Conservation (phyloP, 805 yeast genomes). For the Komagataella mondaviorum region DNA sequence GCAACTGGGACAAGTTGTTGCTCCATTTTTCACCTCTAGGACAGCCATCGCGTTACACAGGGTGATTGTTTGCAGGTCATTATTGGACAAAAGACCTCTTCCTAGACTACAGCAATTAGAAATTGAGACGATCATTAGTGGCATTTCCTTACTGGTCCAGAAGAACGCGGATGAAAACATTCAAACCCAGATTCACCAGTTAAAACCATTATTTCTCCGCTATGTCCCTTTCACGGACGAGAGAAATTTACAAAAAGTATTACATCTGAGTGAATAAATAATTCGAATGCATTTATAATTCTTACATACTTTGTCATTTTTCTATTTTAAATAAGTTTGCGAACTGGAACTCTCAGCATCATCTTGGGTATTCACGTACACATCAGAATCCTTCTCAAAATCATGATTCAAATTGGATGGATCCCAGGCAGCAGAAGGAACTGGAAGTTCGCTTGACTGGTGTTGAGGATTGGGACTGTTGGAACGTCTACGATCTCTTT, state of each 20-base stretch:
- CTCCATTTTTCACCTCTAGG: constrained; percentile 42
- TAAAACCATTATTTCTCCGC: background rate
- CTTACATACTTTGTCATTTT: background rate
- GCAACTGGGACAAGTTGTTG: constrained; percentile 13
- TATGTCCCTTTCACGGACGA: background rate
- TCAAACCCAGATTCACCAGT: background rate
- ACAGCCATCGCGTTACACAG: constrained; percentile 48
- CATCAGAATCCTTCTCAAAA: background rate
- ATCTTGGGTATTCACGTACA: background rate
- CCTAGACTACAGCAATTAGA: constrained; percentile 56
- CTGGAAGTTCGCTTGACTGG: background rate
- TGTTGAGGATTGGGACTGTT: background rate
- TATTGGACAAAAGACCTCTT: constrained; percentile 51
- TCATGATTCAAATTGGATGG: background rate
- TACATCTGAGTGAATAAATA: background rate
- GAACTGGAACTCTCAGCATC: background rate
- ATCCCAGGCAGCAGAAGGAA: constrained; percentile 2
- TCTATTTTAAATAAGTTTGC: background rate
- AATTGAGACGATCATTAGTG: constrained; percentile 29
- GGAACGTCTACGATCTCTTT: constrained; percentile 35
- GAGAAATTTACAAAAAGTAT: background rate
- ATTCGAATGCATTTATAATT: background rate
- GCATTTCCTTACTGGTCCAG: constrained; percentile 15
- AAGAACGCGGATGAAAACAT: background rate
- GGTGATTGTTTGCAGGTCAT: constrained; percentile 46